Percentiles rank a stretch among this genome's conserved stretches.
Evolutionary conservation across 2,329 filamentous ascomycete genomes (phyloP).

Genomic region (Blastomyces silverae): DNA sequence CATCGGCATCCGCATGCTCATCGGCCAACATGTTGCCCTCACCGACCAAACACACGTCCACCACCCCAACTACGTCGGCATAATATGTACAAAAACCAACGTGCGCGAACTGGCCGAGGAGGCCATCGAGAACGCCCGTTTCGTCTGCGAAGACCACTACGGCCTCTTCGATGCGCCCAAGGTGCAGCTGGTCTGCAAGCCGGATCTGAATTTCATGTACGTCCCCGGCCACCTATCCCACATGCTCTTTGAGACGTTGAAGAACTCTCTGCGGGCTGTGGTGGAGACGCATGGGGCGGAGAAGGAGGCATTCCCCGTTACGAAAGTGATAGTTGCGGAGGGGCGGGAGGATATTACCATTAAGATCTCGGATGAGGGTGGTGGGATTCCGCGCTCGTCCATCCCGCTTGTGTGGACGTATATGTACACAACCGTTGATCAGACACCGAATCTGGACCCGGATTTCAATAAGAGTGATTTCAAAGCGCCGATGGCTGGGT

Average conservation of each 20-base stretch:
- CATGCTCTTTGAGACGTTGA: slow-evolving; percentile 98
- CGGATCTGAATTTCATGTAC: slow-evolving; percentile 97
- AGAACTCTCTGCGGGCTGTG: slow-evolving; percentile 94
- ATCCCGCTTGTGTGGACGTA: slow-evolving; percentile 99
- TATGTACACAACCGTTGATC: slow-evolving; percentile 98
- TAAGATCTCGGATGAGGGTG: slow-evolving; percentile 94
- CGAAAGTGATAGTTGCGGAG: slow-evolving; percentile 95
- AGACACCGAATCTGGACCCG: slow-evolving; percentile 87
- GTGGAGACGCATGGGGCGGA: slow-evolving; percentile 93
- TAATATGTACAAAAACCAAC: slow-evolving; percentile 98
- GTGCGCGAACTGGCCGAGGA: slow-evolving; percentile 91
- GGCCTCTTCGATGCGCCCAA: slow-evolving; percentile 95
- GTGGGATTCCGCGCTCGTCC: slow-evolving; percentile 83
- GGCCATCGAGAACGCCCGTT: slow-evolving; percentile 97
- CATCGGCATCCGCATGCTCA: slow-evolving; percentile 98
- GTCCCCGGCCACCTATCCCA: slow-evolving; percentile 97
- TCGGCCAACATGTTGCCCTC: slow-evolving; percentile 94
- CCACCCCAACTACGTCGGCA: slow-evolving; percentile 92
- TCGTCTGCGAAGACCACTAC: slow-evolving; percentile 98
- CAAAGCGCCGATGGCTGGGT: slow-evolving; percentile 98
- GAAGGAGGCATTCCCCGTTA: slow-evolving; percentile 91
- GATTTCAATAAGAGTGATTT: slow-evolving; percentile 99
- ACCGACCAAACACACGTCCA: slow-evolving; percentile 85
- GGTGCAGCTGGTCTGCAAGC: slow-evolving; percentile 91
- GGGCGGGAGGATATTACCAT: slow-evolving; percentile 98